Evolutionary conservation across 768 basidiomycete genomes (phyloP).

Genomic region (Trametes cinnabarina): DNA sequence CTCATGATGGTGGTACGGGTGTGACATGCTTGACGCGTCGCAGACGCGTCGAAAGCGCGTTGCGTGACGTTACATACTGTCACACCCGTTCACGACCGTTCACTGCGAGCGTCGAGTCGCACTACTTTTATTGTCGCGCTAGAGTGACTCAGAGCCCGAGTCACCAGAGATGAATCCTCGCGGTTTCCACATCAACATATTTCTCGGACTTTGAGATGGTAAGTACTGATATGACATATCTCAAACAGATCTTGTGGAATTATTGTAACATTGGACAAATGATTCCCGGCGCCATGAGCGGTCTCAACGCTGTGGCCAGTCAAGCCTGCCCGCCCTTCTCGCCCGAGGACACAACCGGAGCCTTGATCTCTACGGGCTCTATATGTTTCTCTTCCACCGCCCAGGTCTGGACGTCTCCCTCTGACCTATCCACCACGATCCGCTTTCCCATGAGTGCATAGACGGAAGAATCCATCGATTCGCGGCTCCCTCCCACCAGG

Average conservation of each 20-base stretch:
- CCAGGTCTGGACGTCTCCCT: slow-evolving; percentile 8
- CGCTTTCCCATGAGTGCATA: slow-evolving; percentile 22
- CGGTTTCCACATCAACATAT: too few species aligned
- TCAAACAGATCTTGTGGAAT: too few species aligned
- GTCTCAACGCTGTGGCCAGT: background rate
- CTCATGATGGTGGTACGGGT: slow-evolving; percentile 21
- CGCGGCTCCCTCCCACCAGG: slow-evolving; percentile 25
- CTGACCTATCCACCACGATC: slow-evolving; percentile 12
- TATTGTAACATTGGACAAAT: too few species aligned
- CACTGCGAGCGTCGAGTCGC: too few species aligned
- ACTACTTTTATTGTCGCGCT: too few species aligned
- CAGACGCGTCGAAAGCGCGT: slow-evolving; percentile 8
- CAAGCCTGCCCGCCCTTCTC: background rate
- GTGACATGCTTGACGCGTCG: slow-evolving; percentile 6
- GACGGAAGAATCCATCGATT: slow-evolving; percentile 19
- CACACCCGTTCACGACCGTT: too few species aligned
- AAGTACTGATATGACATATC: too few species aligned
- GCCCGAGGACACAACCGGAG: background rate
- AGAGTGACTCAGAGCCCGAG: too few species aligned
- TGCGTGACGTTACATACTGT: slow-evolving; percentile 2
- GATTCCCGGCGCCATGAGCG: too few species aligned
- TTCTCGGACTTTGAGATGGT: too few species aligned
- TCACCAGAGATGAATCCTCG: too few species aligned
- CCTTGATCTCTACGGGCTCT: slow-evolving; percentile 11
- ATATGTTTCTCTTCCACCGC: slow-evolving; percentile 17